Base-by-base conservation (phyloP, 345 rosid genomes). In the Iberis pinnata region DNA sequence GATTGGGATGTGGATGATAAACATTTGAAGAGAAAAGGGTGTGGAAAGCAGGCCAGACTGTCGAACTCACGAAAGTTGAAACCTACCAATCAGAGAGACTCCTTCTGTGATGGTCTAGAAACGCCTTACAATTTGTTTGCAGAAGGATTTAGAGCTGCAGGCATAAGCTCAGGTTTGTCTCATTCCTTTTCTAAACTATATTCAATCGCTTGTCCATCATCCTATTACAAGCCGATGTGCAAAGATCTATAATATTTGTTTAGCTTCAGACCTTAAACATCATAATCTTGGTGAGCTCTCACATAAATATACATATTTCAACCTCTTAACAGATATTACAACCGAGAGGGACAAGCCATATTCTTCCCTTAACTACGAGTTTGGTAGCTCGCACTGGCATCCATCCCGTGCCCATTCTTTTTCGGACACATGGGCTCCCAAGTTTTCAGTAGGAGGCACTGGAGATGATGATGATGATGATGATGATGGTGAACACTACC, bases 371-470 rank as follows among this genome's bases (percentile, higher is more conserved):
- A 49, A 71, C 70, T 56, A 40, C 10, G 45, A 55, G 33, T 47
- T 40, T 13, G 60, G 44, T 60, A 54, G 43, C 18, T 54, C 53
- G 22, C 56, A 50, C 43, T 31, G 36, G 58, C 52, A 11, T 67
- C 68, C 56, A 50, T 75, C 68, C 32, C 53, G 33, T 47, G 57
- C 58, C 55, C 65, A 46, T 63, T 60, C 60, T 68, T 56, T 50
- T 58, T 53, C 54, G 43, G 75, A 70, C 53, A 43, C 54, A 10
- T 61, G 56, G 33, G 36, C 57, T 59, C 67, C 70, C 18, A 63
- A 75, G 70, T 71, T 59, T 58, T 65, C 73, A 15, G 66, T 26
- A 18, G 71, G 61, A 75, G 76, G 74, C 43, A 44, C 51, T 40
- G 57, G 61, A 58, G 57, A 56, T 49, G 31, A 58, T 41, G 56